Conservation (phyloP, 495 filamentous ascomycete genomes). For the Tuber indicum region DNA sequence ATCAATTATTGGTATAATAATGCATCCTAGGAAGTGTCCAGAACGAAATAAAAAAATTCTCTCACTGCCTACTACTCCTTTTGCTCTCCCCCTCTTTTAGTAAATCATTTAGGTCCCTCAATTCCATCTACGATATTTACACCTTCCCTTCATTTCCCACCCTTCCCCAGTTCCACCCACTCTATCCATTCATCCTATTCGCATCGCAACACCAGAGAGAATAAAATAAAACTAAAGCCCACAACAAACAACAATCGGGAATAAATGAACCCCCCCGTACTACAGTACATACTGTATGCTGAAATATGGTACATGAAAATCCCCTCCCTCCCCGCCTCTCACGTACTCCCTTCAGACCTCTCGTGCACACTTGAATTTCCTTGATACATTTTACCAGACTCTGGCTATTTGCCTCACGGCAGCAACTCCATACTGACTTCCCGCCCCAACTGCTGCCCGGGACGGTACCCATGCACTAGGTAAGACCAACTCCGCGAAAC, state of each 20-base stretch:
- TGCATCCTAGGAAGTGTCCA: not conserved
- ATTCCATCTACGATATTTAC: not conserved
- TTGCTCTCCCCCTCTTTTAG: not conserved
- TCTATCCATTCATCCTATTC: not conserved
- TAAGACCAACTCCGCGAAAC: constrained; percentile 2
- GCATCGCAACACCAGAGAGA: not conserved
- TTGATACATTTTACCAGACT: not conserved
- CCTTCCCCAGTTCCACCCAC: not conserved
- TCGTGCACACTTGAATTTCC: not conserved
- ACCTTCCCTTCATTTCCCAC: not conserved
- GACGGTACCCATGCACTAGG: not conserved
- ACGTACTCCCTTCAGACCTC: not conserved
- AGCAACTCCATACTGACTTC: not conserved
- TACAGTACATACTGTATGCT: constrained; percentile 11
- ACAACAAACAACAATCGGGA: not conserved
- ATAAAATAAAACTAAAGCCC: not conserved
- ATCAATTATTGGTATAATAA: not conserved
- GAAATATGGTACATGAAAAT: constrained; percentile 37
- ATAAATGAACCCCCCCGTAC: not conserved
- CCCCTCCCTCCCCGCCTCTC: constrained; percentile 9
- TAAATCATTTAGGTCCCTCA: not conserved
- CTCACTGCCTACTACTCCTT: constrained; percentile 7
- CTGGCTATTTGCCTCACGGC: not conserved
- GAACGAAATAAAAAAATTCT: constrained; percentile 9
- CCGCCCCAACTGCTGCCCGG: not conserved